Conservation (phyloP, 192 early-diverging fungal genomes). For the Linnemannia elongata region DNA sequence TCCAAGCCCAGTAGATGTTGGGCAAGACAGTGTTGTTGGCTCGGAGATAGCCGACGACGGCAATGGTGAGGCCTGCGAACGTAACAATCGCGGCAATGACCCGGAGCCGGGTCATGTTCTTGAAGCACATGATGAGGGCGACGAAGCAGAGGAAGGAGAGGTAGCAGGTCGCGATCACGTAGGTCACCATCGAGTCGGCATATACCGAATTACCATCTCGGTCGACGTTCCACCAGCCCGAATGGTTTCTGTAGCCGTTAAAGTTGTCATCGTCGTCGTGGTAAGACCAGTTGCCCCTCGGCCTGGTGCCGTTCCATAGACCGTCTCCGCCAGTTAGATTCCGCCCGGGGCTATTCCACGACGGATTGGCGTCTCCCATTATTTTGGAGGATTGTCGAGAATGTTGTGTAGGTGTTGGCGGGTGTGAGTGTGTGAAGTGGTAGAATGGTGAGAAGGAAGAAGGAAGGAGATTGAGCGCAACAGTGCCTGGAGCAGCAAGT, state of each 20-base stretch:
- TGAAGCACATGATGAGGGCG: conserved; percentile 26
- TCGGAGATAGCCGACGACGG: conserved; percentile 23
- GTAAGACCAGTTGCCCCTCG: background rate
- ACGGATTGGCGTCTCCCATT: background rate
- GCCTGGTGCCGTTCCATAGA: background rate
- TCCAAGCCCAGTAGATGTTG: conserved; percentile 45
- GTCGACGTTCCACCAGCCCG: background rate
- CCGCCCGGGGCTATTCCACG: background rate
- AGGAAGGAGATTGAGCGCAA: background rate
- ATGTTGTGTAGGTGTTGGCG: background rate
- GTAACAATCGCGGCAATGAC: conserved; percentile 29
- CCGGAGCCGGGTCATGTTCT: conserved; percentile 24
- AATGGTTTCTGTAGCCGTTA: background rate
- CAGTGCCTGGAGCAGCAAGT: background rate
- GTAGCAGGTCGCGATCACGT: conserved; percentile 24
- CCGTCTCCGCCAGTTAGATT: background rate
- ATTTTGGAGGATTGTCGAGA: background rate
- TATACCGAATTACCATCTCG: background rate
- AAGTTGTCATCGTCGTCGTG: background rate
- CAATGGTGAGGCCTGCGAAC: conserved; percentile 24
- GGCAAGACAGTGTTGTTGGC: background rate
- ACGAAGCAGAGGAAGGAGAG: conserved; percentile 23
- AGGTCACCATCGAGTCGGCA: conserved; percentile 10
- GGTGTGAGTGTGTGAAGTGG: background rate
- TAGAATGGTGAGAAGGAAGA: background rate